Evolutionary conservation across 1,139 yeast species (phyloP), one percentile per base, ranked within the genome.

Genomic region (Geotrichum histeridarum): DNA sequence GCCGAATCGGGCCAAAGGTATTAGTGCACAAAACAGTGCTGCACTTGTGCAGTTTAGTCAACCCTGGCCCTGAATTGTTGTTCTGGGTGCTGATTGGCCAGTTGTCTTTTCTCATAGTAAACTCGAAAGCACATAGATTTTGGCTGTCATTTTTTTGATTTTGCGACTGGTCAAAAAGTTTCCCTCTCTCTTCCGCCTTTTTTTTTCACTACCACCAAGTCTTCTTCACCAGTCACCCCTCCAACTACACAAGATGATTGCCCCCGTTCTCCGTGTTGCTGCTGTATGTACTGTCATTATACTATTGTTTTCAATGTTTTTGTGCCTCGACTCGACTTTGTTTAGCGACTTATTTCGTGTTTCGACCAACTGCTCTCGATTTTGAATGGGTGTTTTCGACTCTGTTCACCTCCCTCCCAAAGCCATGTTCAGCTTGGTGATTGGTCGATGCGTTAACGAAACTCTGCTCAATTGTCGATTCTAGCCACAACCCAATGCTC

Each of bases 181-280:
- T 31, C 8, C 5, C 9, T 36, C 12, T 31, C 8, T 2, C 9
- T n/a, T 12, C 43, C 32, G 36, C 32, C 37, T 12, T 43, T 22
- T 37, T 50, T 27, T 31, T 33, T 14, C 47, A 27, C 7, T n/a
- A 41, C 45, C 30, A 15, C 35, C 50, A 35, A n/a, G 33, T 39
- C 31, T 14, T 36, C 39, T 31, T 48, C 36, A 31, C 39, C 39
- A 37, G 9, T n/a, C 8, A n/a, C 15, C 33, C 41, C 14, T 33
- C 42, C 39, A 22, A 35, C 49, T n/a, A 31, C 50, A 45, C 44
- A 51, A 46, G 37, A 53, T 55, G 56, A 53, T 55, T 53, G 54
- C 54, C 50, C 47, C 55, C 45, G 51, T 51, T 50, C 54, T 55
- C 41, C 58, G 58, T 44, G 50, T 50, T 44, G 53, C 58, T 48